Percentiles rank a stretch among this genome's conserved stretches.
Evolutionary conservation across 225 moss, liverwort and hornwort genomes (phyloP).

Genomic region (Bryoerythrophyllum caledonicum): DNA sequence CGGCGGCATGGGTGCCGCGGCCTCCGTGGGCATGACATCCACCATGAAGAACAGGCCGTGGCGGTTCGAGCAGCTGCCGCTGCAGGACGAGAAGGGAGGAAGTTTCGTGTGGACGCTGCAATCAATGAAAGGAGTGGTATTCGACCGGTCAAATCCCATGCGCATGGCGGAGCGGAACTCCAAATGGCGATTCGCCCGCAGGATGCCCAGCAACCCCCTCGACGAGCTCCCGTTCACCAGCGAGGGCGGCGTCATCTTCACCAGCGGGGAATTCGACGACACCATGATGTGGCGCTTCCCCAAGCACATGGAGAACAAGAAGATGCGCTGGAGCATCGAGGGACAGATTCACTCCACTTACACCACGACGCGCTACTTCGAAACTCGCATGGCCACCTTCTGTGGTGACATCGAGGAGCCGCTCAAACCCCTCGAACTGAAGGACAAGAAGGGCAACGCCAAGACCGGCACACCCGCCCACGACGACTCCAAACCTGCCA

Average conservation of each 20-base stretch:
- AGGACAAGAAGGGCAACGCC: conserved; percentile 30
- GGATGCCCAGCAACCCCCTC: conserved; percentile 43
- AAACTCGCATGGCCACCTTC: conserved; percentile 56
- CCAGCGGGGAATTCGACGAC: conserved; percentile 43
- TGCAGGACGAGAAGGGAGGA: conserved; percentile 47
- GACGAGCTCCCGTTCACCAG: conserved; percentile 57
- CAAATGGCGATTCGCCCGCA: conserved; percentile 46
- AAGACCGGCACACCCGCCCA: conserved; percentile 16
- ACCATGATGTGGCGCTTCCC: conserved; percentile 61
- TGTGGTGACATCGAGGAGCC: conserved; percentile 56
- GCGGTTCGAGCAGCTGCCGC: conserved; percentile 55
- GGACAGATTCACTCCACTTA: conserved; percentile 52
- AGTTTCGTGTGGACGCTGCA: conserved; percentile 58
- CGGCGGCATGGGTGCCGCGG: conserved; percentile 26
- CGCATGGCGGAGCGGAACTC: conserved; percentile 40
- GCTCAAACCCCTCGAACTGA: conserved; percentile 46
- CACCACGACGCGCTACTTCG: conserved; percentile 47
- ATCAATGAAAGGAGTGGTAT: conserved; percentile 50
- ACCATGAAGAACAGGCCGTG: conserved; percentile 54
- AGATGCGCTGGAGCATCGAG: conserved; percentile 52
- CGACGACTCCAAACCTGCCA: no score
- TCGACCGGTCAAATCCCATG: conserved; percentile 43
- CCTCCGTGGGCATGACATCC: conserved; percentile 22
- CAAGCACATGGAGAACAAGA: conserved; percentile 39
- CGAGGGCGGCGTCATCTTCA: conserved; percentile 54